Percentiles rank a stretch among this genome's conserved stretches.
Evolutionary conservation across 2,329 filamentous ascomycete species (phyloP).

Genomic region (Aureobasidium sp.): DNA sequence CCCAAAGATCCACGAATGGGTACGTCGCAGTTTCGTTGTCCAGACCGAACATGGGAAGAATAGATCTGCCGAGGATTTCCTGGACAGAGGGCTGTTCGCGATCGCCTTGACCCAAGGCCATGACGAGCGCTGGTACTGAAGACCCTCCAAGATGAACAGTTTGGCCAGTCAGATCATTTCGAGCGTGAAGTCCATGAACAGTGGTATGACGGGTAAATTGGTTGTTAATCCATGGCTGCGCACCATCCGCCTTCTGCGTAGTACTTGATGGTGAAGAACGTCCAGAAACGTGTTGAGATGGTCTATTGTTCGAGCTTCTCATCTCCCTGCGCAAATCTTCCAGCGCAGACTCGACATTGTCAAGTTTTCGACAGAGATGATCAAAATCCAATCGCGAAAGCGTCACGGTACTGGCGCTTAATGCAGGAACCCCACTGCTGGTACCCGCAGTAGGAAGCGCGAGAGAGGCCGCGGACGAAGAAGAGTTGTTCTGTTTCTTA

Average conservation of each 20-base stretch:
- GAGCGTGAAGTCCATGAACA: constrained; percentile 51
- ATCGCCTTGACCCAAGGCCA: constrained; percentile 38
- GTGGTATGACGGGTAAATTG: constrained; percentile 29
- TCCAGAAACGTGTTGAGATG: constrained; percentile 11
- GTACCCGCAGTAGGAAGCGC: background rate
- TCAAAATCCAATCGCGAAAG: constrained; percentile 37
- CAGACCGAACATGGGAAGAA: constrained; percentile 53
- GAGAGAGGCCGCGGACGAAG: background rate
- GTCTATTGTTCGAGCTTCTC: constrained; percentile 15
- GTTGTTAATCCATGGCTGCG: constrained; percentile 10
- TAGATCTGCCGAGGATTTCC: constrained; percentile 51
- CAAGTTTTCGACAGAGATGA: constrained; percentile 40
- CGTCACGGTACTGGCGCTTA: constrained; percentile 19
- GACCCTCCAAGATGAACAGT: constrained; percentile 54
- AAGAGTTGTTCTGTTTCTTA: constrained; percentile 26
- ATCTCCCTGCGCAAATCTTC: constrained; percentile 33
- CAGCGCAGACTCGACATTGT: constrained; percentile 40
- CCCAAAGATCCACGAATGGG: constrained; percentile 58
- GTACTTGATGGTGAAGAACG: constrained; percentile 15
- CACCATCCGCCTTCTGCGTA: constrained; percentile 1
- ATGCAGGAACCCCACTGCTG: constrained; percentile 9
- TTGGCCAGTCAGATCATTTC: constrained; percentile 51
- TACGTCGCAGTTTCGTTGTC: constrained; percentile 59
- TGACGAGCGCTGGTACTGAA: constrained; percentile 54
- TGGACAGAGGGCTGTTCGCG: constrained; percentile 45